Base-by-base conservation (phyloP, 1,284 basidiomycete species). In the Cutaneotrichosporon dermatis region DNA sequence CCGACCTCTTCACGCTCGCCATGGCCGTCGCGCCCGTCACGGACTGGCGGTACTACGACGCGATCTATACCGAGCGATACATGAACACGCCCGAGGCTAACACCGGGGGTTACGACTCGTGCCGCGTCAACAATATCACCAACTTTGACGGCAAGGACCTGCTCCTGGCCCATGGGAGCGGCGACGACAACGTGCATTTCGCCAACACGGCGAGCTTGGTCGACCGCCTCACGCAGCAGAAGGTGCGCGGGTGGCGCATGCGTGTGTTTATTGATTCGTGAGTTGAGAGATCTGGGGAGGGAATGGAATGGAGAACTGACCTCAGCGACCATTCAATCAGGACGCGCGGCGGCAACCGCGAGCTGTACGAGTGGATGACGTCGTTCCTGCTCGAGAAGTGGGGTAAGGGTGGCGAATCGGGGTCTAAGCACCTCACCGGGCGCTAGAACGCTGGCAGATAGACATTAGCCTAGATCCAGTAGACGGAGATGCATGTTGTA, bases 231-330 rank as follows among this genome's bases (percentile, higher is more conserved):
- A 97, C 92, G 0, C 81, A 82, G 68, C 84, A 82, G 15, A 80
- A 86, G 57, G 84, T 97, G 40, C 82, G 89, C 63, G 84, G 84
- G 43, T 98, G 88, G 79, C 82, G 87, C 69, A 96, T 97, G 78
- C 84, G 94, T 71, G 91, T 96, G 89, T 99, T 98, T 78, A 92
- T 92, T 34, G 95, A 99, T 91, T 92, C 37, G 94, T 98, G 76
- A 92, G 44, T n/a, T n/a, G n/a, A n/a, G n/a, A n/a, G n/a, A n/a
- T n/a, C n/a, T n/a, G n/a, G n/a, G n/a, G n/a, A n/a, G n/a, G n/a
- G n/a, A n/a, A n/a, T 39, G 6, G 37, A 39, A 6, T 39, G 37
- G 6, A 11, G 6, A 6, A 6, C 42, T 44, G 42, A 44, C 42
- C 5, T 5, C 44, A 45, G 89, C 88, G 88, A 91, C 72, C 92